These are phyloP conservation scores for Camellia granthamiana DNA, from an alignment of 148 eudicot species.

Conservation along the genomic window DNA sequence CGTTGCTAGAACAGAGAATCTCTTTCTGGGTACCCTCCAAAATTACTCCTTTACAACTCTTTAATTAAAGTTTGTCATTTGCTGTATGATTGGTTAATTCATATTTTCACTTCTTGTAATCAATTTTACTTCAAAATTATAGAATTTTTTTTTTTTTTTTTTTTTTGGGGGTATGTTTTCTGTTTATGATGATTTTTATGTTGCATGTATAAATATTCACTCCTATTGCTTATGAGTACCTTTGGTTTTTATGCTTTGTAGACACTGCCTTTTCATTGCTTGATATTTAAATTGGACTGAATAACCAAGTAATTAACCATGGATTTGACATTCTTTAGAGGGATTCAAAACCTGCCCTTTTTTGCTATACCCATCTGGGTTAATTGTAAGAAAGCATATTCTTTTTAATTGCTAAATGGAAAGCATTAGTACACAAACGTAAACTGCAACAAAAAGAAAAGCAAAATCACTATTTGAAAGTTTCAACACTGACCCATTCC, in stretches of 20 bases:
- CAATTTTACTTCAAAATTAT: neutral
- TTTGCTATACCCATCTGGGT: constrained; percentile 47
- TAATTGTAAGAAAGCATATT: constrained; percentile 39
- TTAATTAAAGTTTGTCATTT: no score
- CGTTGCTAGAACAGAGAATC: no score
- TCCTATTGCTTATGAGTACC: neutral
- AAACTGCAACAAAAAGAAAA: constrained; percentile 46
- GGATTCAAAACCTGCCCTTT: constrained; percentile 52
- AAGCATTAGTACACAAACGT: constrained; percentile 37
- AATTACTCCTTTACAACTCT: no score
- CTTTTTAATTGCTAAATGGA: constrained; percentile 36
- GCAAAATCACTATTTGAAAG: constrained; percentile 37
- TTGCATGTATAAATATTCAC: neutral
- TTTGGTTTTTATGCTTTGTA: constrained; percentile 19
- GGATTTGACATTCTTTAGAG: constrained; percentile 72
- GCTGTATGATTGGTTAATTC: no score
- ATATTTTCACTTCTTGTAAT: neutral
- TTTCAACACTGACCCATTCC: constrained; percentile 27
- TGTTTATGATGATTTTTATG: neutral
- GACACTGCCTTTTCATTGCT: constrained; percentile 15
- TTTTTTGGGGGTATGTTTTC: neutral
- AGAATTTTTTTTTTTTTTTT: neutral
- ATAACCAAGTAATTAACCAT: constrained; percentile 23
- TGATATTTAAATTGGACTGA: constrained; percentile 32
- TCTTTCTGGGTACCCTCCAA: no score